Percentiles rank a stretch among this genome's conserved stretches.
phyloP scores from a whole-genome alignment of 1,139 yeast species.

The Pichia sp. region DNA sequence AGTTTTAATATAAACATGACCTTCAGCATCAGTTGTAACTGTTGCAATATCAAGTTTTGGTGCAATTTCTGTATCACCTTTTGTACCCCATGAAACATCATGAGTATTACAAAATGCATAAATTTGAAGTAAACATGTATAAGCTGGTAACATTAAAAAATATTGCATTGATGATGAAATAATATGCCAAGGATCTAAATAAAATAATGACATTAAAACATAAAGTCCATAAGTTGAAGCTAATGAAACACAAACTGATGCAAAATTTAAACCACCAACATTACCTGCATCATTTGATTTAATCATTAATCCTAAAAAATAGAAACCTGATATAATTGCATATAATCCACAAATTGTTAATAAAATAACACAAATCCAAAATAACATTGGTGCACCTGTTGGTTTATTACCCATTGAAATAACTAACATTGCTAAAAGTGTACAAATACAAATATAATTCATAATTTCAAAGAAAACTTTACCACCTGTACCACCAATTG shows the following conservation, averaged over 20 bases:
- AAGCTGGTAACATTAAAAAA: conserved; percentile 82
- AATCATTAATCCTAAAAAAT: conserved; percentile 60
- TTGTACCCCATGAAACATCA: conserved; percentile 97
- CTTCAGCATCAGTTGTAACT: conserved; percentile 51
- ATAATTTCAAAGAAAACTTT: conserved; percentile 75
- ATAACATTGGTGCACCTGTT: conserved; percentile 76
- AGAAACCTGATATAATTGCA: conserved; percentile 75
- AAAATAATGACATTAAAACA: conserved; percentile 66
- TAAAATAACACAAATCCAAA: conserved; percentile 61
- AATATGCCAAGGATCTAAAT: conserved; percentile 93
- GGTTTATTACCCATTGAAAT: conserved; percentile 95
- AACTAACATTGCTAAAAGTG: conserved; percentile 73
- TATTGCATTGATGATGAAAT: conserved; percentile 78
- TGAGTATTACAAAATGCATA: conserved; percentile 94
- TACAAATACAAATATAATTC: conserved; percentile 76
- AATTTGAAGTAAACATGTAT: conserved; percentile 83
- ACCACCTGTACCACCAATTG: conserved; percentile 61
- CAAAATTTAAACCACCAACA: conserved; percentile 38
- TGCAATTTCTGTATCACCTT: conserved; percentile 76
- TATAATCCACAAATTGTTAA: conserved; percentile 75
- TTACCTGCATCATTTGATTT: conserved; percentile 32
- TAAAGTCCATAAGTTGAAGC: conserved; percentile 91
- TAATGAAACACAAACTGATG: conserved; percentile 76
- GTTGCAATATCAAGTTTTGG: conserved; percentile 63
- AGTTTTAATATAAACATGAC: conserved; percentile 61